Evolutionary conservation across 2,329 filamentous ascomycete genomes (phyloP), one percentile per base, ranked within the genome.

Genomic region (Lecanicillium sp.): DNA sequence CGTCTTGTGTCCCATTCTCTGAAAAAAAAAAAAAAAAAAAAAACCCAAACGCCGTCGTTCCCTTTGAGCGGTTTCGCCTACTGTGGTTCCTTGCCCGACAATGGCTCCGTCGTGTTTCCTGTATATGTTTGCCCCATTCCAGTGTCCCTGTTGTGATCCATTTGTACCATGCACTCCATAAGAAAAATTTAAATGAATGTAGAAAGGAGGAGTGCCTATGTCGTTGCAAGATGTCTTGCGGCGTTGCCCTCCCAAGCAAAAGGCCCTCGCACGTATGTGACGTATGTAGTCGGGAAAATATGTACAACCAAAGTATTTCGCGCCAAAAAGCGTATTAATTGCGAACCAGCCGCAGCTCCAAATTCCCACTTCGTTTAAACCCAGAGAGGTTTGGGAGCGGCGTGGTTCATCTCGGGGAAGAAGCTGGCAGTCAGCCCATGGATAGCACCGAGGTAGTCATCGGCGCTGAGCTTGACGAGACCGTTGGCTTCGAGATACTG

Each of bases 391-490:
- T 55, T 57, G 11, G 62, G 44, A 13, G 59, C 51, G 29, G 56
- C 52, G 33, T 58, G 53, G 14, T 37, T 51, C 15, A 53, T 44
- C 31, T 64, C 61, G 9, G 53, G 65, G 53, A 83, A 81, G 56
- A 82, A 78, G 43, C 67, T 71, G 35, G 70, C 60, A 51, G 83
- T 72, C 12, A 94, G 62, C 40, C 73, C 75, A 48, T 85, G 73
- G 41, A 96, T 83, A 56, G 94, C 89, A 32, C 69, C 66, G 43
- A 94, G 65, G 63, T 98, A 98, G 52, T 95, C 89, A 35, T 86
- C 78, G 9, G 85, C 85, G 32, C 72, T 73, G 58, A 87, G 85
- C 51, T 81, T 83, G 51, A 70, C 72, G 5, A 95, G 71, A 3
- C 85, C 86, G 45, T 76, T 78, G 17, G 73, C 69, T 43, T 72